Conservation (phyloP, 441 rosid genomes). For the Rhodomyrtus psidioides region DNA sequence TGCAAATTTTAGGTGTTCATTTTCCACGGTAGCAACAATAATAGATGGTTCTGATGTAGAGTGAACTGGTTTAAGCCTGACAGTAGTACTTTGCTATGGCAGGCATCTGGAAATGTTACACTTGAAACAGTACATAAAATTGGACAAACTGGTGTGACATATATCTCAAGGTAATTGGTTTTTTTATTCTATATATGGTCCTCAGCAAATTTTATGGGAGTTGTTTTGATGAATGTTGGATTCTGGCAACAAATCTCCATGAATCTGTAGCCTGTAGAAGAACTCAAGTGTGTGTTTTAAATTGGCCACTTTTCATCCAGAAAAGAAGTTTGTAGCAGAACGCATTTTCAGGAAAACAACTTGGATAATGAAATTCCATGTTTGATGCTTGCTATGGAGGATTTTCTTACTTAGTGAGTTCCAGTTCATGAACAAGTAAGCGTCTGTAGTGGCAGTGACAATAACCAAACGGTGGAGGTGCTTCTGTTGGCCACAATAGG, state of each 20-base stretch:
- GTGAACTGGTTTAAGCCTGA: neutral
- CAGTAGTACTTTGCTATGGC: conserved; percentile 1
- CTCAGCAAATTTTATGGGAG: neutral
- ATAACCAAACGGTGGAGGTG: neutral
- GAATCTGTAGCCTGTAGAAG: neutral
- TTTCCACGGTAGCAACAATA: neutral
- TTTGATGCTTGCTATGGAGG: neutral
- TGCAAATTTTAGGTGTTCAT: neutral
- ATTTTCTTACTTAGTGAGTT: neutral
- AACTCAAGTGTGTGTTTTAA: neutral
- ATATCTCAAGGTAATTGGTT: conserved; percentile 61
- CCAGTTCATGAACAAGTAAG: neutral
- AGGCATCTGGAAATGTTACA: conserved; percentile 96
- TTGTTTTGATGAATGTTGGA: neutral
- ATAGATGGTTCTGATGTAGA: neutral
- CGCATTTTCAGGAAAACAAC: neutral
- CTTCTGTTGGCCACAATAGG: neutral
- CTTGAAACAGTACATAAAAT: conserved; percentile 85
- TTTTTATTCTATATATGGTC: neutral
- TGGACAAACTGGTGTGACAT: conserved; percentile 89
- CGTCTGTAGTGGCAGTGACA: neutral
- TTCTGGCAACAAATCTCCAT: neutral
- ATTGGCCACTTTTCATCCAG: neutral
- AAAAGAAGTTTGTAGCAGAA: neutral
- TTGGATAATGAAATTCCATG: neutral